Conservation (phyloP, 306 rosid genomes). For the Calophaca sinica region DNA sequence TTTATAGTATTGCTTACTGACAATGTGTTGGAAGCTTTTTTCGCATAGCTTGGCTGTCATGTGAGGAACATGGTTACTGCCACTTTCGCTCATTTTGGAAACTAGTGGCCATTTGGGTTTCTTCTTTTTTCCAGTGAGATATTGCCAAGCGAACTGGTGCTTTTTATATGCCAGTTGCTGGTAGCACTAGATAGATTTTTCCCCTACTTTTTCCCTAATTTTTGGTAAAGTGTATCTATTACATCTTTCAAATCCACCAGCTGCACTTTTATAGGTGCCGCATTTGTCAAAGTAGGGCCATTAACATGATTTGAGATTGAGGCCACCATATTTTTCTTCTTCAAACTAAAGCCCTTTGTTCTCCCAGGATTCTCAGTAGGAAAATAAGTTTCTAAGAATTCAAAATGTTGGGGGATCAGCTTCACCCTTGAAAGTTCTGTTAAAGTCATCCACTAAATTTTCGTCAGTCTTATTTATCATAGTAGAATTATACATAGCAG, state of each 20-base stretch:
- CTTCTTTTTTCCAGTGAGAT: background rate
- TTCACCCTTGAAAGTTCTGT: background rate
- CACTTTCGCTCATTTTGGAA: background rate
- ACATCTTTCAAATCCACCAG: constrained; percentile 40
- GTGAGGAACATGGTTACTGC: background rate
- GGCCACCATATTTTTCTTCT: background rate
- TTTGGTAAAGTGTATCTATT: background rate
- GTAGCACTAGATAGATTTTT: background rate
- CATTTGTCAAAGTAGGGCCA: background rate
- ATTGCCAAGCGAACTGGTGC: constrained; percentile 5
- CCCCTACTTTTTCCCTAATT: background rate
- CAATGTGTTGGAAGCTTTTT: background rate
- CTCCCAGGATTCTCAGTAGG: constrained; percentile 2
- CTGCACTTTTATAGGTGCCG: background rate
- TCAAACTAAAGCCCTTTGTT: background rate
- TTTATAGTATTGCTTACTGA: background rate
- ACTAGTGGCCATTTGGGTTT: background rate
- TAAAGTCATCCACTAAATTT: background rate
- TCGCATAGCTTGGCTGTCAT: background rate
- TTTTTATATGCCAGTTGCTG: constrained; percentile 23
- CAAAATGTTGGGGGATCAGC: constrained; percentile 18
- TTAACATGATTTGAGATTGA: constrained; percentile 15
- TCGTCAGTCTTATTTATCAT: background rate
- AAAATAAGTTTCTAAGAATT: constrained; percentile 32
- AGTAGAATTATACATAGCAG: background rate